A percentile compares a stretch with the other conserved stretches of the same genome.
Conservation (phyloP, 176 grass and related monocot species). For the Avena insularis region DNA sequence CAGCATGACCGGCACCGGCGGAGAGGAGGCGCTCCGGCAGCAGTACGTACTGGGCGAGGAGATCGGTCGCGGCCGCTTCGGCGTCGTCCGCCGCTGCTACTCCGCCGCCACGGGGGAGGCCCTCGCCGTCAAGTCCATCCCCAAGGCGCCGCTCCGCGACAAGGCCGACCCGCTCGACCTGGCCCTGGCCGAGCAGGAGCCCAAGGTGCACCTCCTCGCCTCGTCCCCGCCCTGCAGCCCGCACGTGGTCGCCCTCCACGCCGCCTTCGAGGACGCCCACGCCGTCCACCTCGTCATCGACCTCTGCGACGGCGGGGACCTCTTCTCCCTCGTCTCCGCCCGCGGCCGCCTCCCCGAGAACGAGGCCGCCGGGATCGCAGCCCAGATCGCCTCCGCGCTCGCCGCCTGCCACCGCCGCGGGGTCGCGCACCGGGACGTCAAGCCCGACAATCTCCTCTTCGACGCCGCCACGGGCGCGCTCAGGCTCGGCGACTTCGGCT, state of each 20-base stretch:
- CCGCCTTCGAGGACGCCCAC: constrained; percentile 66
- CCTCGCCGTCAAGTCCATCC: constrained; percentile 65
- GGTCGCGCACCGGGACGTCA: constrained; percentile 87
- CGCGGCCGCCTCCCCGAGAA: constrained; percentile 58
- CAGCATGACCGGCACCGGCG: constrained; percentile 17
- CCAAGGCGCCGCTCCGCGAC: constrained; percentile 59
- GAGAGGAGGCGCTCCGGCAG: constrained; percentile 40
- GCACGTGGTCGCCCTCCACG: constrained; percentile 36
- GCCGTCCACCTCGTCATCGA: constrained; percentile 72
- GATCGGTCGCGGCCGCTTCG: constrained; percentile 78
- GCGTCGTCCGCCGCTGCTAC: constrained; percentile 67
- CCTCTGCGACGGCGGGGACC: constrained; percentile 63
- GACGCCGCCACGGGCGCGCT: constrained; percentile 51
- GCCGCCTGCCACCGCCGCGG: constrained; percentile 64
- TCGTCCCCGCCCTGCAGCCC: constrained; percentile 33
- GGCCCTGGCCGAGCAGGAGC: constrained; percentile 68
- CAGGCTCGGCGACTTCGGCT: constrained; percentile 78
- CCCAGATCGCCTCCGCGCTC: constrained; percentile 54
- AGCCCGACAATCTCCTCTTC: constrained; percentile 85
- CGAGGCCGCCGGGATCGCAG: constrained; percentile 57
- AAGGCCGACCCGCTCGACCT: constrained; percentile 64
- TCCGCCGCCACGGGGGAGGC: constrained; percentile 48
- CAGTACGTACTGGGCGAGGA: constrained; percentile 76
- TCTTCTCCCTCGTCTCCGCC: constrained; percentile 52
- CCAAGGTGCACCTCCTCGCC: constrained; percentile 61